Evolutionary conservation across 768 basidiomycete genomes (phyloP).

Genomic region (Nidularia pulvinata): DNA sequence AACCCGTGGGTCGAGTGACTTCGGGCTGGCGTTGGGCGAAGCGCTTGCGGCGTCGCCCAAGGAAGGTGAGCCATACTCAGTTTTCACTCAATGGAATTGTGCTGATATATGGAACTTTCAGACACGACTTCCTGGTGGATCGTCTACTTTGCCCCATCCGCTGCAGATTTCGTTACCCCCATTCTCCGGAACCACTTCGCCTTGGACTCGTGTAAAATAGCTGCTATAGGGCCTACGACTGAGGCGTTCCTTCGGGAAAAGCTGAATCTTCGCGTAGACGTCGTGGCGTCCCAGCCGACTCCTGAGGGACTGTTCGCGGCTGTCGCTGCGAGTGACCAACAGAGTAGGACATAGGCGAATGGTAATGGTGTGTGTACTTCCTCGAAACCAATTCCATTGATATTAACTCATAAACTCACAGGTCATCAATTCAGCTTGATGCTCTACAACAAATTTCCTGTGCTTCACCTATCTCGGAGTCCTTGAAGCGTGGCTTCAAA

Average conservation of each 20-base stretch:
- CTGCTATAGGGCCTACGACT: constrained; percentile 74
- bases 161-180: constrained; percentile 57
- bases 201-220: constrained; percentile 26
- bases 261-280: constrained; percentile 49
- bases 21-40: constrained; percentile 39
- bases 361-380: no score
- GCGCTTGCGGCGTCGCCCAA: constrained; percentile 18
- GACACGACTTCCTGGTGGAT: constrained; percentile 56
- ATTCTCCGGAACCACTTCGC: constrained; percentile 36
- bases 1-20: constrained; percentile 56
- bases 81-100: neutral
- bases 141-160: constrained; percentile 76
- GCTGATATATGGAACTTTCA: constrained; percentile 1
- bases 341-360: no score
- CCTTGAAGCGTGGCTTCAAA: no score
- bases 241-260: constrained; percentile 44
- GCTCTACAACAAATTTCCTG: no score
- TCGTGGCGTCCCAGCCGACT: constrained; percentile 52
- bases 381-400: no score
- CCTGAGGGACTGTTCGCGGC: constrained; percentile 46
- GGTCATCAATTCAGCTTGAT: no score
- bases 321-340: constrained; percentile 9
- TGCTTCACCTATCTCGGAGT: no score
- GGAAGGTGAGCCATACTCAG: constrained; percentile 10
- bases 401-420: no score